Conservation (phyloP, 768 basidiomycete genomes). For the Termitomyces sp. region DNA sequence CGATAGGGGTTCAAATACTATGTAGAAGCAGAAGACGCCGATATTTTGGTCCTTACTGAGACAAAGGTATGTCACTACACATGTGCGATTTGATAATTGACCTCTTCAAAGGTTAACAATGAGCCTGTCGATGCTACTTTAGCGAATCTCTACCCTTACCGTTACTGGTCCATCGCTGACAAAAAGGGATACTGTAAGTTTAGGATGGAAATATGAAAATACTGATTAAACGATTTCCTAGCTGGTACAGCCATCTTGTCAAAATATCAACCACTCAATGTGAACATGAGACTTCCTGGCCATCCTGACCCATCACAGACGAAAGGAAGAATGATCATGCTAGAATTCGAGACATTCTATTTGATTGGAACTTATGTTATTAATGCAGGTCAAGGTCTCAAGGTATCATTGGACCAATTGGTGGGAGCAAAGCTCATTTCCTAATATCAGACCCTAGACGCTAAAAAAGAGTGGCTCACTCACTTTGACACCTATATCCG, state of each 20-base stretch:
- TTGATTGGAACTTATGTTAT: constrained; percentile 80
- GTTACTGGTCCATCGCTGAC: constrained; percentile 69
- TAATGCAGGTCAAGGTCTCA: constrained; percentile 73
- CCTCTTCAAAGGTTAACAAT: constrained; percentile 55
- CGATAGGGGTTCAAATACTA: constrained; percentile 74
- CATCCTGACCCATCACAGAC: constrained; percentile 59
- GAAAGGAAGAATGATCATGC: constrained; percentile 74
- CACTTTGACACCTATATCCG: constrained; percentile 74
- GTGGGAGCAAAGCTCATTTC: background rate
- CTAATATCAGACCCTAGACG: constrained; percentile 57
- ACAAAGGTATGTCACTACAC: constrained; percentile 56
- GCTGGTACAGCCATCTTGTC: constrained; percentile 81
- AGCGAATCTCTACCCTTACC: constrained; percentile 56
- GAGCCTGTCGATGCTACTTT: constrained; percentile 55
- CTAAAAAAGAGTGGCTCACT: constrained; percentile 73
- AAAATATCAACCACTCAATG: constrained; percentile 64
- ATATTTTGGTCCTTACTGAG: constrained; percentile 79
- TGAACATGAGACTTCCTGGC: constrained; percentile 64
- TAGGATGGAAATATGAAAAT: background rate
- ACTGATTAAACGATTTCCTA: constrained; percentile 20
- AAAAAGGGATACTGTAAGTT: constrained; percentile 75
- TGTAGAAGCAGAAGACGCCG: constrained; percentile 81
- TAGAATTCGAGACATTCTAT: constrained; percentile 72
- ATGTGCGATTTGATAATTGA: background rate
- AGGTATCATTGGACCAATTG: constrained; percentile 35